Evolutionary conservation across 176 grass and related monocot species (phyloP).

Genomic region (Otatea glauca): DNA sequence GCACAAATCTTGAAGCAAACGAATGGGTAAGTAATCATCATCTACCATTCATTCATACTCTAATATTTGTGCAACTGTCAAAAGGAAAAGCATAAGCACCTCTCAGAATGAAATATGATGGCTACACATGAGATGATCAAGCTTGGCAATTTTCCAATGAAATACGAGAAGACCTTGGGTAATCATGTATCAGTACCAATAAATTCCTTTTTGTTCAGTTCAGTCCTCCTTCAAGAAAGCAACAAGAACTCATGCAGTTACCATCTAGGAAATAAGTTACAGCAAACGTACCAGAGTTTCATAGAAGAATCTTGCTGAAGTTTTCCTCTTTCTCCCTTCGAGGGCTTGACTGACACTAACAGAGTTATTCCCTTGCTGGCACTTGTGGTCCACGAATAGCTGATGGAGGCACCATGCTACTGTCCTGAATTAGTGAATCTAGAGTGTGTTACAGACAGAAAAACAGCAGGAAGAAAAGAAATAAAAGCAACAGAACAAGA

Average conservation of each 20-base stretch:
- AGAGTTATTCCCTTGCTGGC: conserved; percentile 32
- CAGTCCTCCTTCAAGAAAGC: conserved; percentile 16
- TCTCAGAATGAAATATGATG: conserved; percentile 6
- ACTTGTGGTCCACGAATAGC: conserved; percentile 49
- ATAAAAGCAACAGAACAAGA: conserved; percentile 30
- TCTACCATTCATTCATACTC: no score
- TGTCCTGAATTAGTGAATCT: conserved; percentile 54
- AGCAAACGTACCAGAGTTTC: conserved; percentile 77
- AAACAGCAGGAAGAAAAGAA: conserved; percentile 18
- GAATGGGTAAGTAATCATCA: no score
- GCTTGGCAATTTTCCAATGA: neutral
- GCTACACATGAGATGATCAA: neutral
- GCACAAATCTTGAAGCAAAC: no score
- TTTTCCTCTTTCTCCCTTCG: conserved; percentile 62
- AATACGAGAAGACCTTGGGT: neutral
- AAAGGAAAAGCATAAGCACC: no score
- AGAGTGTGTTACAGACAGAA: conserved; percentile 10
- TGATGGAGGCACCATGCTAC: conserved; percentile 59
- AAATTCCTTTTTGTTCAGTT: neutral
- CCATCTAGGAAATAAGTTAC: conserved; percentile 13
- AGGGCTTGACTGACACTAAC: conserved; percentile 61
- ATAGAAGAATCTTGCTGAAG: conserved; percentile 82
- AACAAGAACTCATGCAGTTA: neutral
- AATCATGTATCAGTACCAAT: conserved; percentile 16
- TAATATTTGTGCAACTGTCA: no score